Base-by-base conservation (phyloP, 2,329 filamentous ascomycete species). In the Fusarium annulatum region DNA sequence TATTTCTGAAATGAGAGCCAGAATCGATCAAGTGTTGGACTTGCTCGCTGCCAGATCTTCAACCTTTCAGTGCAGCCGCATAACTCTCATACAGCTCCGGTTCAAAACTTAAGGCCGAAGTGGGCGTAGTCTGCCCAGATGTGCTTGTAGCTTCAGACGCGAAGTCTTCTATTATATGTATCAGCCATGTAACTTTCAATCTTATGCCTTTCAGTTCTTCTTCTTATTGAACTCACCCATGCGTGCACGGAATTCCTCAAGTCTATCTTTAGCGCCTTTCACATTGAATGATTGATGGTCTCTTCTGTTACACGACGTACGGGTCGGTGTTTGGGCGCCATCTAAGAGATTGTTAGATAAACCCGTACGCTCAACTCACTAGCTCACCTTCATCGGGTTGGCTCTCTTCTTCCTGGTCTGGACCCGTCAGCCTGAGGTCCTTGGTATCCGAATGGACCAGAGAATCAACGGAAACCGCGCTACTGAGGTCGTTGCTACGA, bases 141-240 rank as follows among this genome's bases (percentile, higher is more conserved):
- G n/a, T 36, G 9, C 18, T 36, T 52, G 33, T 36, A 4, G 16
- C 23, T n/a, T 36, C 49, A 21, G 18, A 36, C 12, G 3, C 18
- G 2, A 26, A 26, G 2, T 36, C 12, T 1, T 5, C 49, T 52
- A 26, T 9, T 4, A 3, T 14, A 16, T 21, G 6, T 15, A 8
- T 52, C 8, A 36, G 33, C 3, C 9, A 21, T 36, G 3, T 6
- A 0, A 23, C 1, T 0, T 6, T 21, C 33, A 52, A 5, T 52
- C 7, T 26, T 2, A 7, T 6, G 6, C n/a, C 33, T 2, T 26
- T 21, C 7, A 2, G 21, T 21, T 1, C 1, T 9, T 26, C 9
- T 4, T 26, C 18, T 11, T 3, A 19, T 21, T 14, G 2, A 34
- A 51, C 18, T 36, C 12, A 36, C 49, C 3, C 9, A 21, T 9